Percentiles rank a stretch among this genome's conserved stretches.
These are phyloP conservation scores for Imleria badia DNA, from an alignment of 768 basidiomycete species.

Conservation along the genomic window DNA sequence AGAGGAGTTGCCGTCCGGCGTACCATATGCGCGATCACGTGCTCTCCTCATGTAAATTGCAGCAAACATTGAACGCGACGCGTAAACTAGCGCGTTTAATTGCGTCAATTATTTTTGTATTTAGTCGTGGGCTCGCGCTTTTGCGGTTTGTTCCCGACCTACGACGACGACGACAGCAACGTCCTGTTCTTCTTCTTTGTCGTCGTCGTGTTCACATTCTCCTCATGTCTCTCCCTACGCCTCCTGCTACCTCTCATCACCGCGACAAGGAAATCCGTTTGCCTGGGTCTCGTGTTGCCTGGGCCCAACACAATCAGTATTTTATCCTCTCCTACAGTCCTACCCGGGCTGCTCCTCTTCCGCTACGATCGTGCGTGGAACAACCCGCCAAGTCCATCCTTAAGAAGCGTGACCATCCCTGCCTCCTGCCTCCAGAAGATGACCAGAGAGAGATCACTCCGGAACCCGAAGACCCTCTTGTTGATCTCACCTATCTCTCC, in stretches of 20 bases:
- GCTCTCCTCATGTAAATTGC: conserved; percentile 13
- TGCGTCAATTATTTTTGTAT: conserved; percentile 29
- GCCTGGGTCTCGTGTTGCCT: conserved; percentile 44
- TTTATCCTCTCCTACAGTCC: conserved; percentile 39
- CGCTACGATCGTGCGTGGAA: conserved; percentile 38
- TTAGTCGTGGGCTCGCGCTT: conserved; percentile 14
- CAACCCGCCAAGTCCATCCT: conserved; percentile 67
- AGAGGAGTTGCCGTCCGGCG: too few species aligned
- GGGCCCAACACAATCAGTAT: conserved; percentile 52
- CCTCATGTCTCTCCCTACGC: conserved; percentile 55
- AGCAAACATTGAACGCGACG: conserved; percentile 39
- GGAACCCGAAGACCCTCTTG: conserved; percentile 70
- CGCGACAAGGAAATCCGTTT: conserved; percentile 52
- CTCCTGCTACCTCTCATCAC: conserved; percentile 59
- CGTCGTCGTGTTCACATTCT: conserved; percentile 10
- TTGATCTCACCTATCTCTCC: conserved; percentile 62
- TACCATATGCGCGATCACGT: conserved; percentile 19
- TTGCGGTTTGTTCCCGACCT: conserved; percentile 5
- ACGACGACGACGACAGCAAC: conserved; percentile 20
- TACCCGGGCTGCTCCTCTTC: conserved; percentile 19
- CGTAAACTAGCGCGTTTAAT: conserved; percentile 42
- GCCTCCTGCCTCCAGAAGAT: conserved; percentile 41
- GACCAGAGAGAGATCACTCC: conserved; percentile 65
- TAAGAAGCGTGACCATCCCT: conserved; percentile 45
- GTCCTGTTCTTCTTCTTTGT: not conserved